These are phyloP conservation scores for Microcyclospora tardicrescens DNA, from an alignment of 2,329 filamentous ascomycete genomes.

Conservation along the genomic window DNA sequence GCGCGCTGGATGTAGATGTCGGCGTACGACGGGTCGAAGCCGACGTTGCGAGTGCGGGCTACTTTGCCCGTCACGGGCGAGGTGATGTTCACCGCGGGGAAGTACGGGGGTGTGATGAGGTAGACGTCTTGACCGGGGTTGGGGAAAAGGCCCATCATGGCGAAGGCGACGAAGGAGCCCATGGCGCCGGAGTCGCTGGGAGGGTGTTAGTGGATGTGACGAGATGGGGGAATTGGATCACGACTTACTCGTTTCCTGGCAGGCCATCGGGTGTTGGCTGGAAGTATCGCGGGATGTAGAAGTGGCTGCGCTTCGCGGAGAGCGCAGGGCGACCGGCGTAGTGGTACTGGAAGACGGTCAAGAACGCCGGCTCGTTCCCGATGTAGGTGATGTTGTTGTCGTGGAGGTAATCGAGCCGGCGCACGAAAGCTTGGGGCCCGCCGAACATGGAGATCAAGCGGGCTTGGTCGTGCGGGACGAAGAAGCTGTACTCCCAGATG, in stretches of 20 bases:
- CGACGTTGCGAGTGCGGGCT: constrained; percentile 34
- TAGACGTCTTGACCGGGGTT: constrained; percentile 48
- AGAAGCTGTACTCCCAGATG: constrained; percentile 57
- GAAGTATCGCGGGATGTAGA: constrained; percentile 48
- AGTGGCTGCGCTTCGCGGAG: constrained; percentile 45
- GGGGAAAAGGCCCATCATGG: constrained; percentile 55
- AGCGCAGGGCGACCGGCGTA: constrained; percentile 51
- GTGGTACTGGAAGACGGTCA: constrained; percentile 48
- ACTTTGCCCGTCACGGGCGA: constrained; percentile 42
- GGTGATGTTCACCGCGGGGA: constrained; percentile 43
- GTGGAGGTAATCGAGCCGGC: constrained; percentile 50
- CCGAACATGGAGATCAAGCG: constrained; percentile 40
- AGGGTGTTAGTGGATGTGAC: too few species aligned
- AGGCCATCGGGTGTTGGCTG: constrained; percentile 42
- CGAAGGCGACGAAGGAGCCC: constrained; percentile 58
- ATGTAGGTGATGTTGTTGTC: constrained; percentile 41
- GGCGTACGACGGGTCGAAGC: constrained; percentile 28
- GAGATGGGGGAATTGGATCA: too few species aligned
- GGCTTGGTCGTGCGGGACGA: constrained; percentile 49
- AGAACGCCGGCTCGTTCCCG: constrained; percentile 48
- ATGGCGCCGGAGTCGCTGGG: constrained; percentile 52
- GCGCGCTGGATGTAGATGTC: constrained; percentile 52
- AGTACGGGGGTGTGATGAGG: constrained; percentile 43
- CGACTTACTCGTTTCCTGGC: constrained; percentile 46
- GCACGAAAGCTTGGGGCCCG: constrained; percentile 42